phyloP scores from a whole-genome alignment of 2,329 filamentous ascomycete species.

The Hyphodiscus sp. region DNA sequence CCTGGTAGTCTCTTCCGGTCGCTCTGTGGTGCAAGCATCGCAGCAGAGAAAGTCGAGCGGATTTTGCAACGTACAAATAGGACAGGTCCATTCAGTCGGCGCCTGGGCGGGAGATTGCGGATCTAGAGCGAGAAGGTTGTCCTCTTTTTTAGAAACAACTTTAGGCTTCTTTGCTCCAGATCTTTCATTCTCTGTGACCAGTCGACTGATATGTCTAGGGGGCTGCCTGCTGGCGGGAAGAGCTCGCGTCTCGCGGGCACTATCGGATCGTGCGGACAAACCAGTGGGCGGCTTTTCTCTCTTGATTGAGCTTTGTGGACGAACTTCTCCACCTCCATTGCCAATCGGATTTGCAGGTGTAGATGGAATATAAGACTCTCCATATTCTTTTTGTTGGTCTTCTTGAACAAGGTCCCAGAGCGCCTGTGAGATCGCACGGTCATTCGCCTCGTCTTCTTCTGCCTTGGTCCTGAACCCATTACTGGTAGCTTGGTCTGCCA shows the following conservation, averaged over 20 bases:
- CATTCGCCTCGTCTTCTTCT: slow-evolving; percentile 84
- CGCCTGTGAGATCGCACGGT: slow-evolving; percentile 77
- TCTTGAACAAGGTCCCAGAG: slow-evolving; percentile 82
- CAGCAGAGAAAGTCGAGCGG: slow-evolving; percentile 44
- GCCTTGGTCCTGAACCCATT: slow-evolving; percentile 78
- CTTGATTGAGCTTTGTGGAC: slow-evolving; percentile 7
- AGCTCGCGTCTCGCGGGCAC: not conserved
- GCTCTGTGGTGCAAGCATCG: slow-evolving; percentile 47
- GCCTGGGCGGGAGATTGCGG: slow-evolving; percentile 3
- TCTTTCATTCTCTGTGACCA: slow-evolving; percentile 17
- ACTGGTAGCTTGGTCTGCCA: slow-evolving; percentile 55
- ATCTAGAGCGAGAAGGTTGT: slow-evolving; percentile 2
- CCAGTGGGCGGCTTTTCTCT: slow-evolving; percentile 5
- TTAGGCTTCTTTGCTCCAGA: not conserved
- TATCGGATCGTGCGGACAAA: not conserved
- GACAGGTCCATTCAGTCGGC: slow-evolving; percentile 49
- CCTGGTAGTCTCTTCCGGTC: slow-evolving; percentile 29
- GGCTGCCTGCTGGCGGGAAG: slow-evolving; percentile 16
- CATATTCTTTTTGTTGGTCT: slow-evolving; percentile 41
- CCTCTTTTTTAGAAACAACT: not conserved
- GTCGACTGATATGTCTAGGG: slow-evolving; percentile 22
- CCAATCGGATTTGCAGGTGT: slow-evolving; percentile 27
- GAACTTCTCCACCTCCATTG: slow-evolving; percentile 24
- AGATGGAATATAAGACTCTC: slow-evolving; percentile 24
- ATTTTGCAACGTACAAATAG: slow-evolving; percentile 52